Evolutionary conservation across 768 basidiomycete genomes (phyloP).

Genomic region (Gautieria morchelliformis): DNA sequence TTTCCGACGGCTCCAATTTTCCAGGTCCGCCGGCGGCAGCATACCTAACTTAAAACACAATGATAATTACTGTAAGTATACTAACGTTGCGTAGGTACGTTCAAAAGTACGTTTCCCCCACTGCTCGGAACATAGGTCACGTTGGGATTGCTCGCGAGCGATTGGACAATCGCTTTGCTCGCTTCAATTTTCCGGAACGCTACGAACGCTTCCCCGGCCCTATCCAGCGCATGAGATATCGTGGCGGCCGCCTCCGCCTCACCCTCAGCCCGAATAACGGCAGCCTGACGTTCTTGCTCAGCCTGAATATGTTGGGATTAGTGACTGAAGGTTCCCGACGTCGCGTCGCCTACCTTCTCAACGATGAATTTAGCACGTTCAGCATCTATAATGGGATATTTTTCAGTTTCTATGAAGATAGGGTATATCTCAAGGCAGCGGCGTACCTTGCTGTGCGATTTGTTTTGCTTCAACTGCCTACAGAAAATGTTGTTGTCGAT

Average conservation of each 20-base stretch:
- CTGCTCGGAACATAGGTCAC: constrained; percentile 85
- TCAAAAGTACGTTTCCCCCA: constrained; percentile 72
- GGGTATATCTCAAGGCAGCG: neutral
- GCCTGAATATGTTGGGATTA: constrained; percentile 42
- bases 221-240: constrained; percentile 83
- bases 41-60: neutral
- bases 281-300: constrained; percentile 97
- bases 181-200: constrained; percentile 95
- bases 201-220: constrained; percentile 94
- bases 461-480: constrained; percentile 99
- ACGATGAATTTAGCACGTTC: constrained; percentile 99
- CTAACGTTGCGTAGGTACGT: constrained; percentile 53
- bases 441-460: constrained; percentile 92
- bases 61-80: constrained; percentile 12
- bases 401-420: neutral
- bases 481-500: neutral
- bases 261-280: constrained; percentile 95
- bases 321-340: neutral
- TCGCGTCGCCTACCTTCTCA: constrained; percentile 63
- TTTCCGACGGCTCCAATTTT: constrained; percentile 1
- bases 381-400: constrained; percentile 60
- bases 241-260: constrained; percentile 96
- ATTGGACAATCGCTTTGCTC: constrained; percentile 91
- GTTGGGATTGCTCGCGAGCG: constrained; percentile 67
- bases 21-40: neutral